Evolutionary conservation across 228 moss, liverwort and hornwort genomes (phyloP).

Genomic region (Sphagnum magellanicum): DNA sequence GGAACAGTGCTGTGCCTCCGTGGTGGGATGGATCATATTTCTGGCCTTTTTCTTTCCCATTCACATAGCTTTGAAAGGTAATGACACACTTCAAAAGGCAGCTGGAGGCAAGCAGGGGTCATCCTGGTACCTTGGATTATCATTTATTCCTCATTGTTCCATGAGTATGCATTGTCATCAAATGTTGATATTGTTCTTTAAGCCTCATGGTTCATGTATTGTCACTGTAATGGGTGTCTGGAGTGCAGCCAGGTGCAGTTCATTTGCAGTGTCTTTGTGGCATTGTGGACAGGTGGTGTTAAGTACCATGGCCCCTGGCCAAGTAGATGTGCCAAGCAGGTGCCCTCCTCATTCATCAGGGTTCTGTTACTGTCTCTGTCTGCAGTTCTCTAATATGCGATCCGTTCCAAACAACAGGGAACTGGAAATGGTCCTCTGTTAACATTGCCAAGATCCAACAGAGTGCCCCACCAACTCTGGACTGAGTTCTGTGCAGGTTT

Average conservation of each 20-base stretch:
- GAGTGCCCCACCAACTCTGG: no score
- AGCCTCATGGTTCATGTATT: no score
- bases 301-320: constrained; percentile 90
- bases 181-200: no score
- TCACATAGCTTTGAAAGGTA: constrained; percentile 58
- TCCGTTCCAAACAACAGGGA: no score
- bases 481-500: no score
- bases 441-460: no score
- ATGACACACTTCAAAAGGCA: constrained; percentile 56
- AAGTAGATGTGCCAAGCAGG: constrained; percentile 90
- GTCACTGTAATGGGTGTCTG: neutral
- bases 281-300: constrained; percentile 93
- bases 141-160: no score
- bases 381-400: no score
- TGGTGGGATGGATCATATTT: constrained; percentile 79
- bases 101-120: constrained; percentile 54
- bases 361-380: no score
- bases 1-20: constrained; percentile 63
- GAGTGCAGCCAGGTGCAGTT: constrained; percentile 97
- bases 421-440: no score
- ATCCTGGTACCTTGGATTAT: no score
- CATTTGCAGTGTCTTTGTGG: constrained; percentile 88
- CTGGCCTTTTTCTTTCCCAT: constrained; percentile 74
- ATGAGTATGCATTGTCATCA: no score
- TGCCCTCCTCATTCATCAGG: constrained; percentile 5